Evolutionary conservation across 176 grass and related monocot genomes (phyloP), one percentile per base, ranked within the genome.

Genomic region (Oryza meridionalis): DNA sequence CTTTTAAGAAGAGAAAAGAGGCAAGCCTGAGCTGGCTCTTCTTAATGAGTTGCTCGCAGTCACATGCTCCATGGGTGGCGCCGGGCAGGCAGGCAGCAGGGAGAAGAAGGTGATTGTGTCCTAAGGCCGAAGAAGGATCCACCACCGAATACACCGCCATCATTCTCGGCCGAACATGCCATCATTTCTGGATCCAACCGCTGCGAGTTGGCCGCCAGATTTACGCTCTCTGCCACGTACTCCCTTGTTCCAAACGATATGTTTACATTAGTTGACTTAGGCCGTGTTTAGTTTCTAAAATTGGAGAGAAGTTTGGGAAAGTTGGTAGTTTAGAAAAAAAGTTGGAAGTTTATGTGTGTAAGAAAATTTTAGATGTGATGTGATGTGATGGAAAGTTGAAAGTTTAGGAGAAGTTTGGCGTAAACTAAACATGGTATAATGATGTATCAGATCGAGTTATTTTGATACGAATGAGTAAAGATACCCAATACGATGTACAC

Each of bases 141-240:
- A 76, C 83, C 65, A 4, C 83, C 65, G 7, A 85, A 77, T 77
- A 77, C 83, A 22, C 49, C 65, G 50, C 66, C 82, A 76, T 84
- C 45, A 84, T 84, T 76, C 42, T 17, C 53, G 17, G 81, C 83
- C 83, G 75, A 85, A 63, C 75, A 4, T 63, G 82, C 53, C 53
- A 51, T 65, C 76, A 17, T 58, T 66, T 49, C 76, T n/a, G 17
- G 62, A 31, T 58, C 53, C 53, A 58, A 6, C 37, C 37, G 38
- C 7, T 40, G 15, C 45, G 31, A 43, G 15, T 29, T 73, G 38
- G 25, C 37, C 38, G 9, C 11, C 5, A 82, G 24, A 58, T 21
- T n/a, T 62, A 11, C n/a, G n/a, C 58, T 7, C 14, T 0, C n/a
- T 22, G 11, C 58, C 58, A 24, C 58, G 21, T 24, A n/a, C 5